A percentile compares a stretch with the other conserved stretches of the same genome.
These are phyloP conservation scores for Cyclotella sp. DNA, from an alignment of 108 stramenopile genomes.

Conservation along the genomic window DNA sequence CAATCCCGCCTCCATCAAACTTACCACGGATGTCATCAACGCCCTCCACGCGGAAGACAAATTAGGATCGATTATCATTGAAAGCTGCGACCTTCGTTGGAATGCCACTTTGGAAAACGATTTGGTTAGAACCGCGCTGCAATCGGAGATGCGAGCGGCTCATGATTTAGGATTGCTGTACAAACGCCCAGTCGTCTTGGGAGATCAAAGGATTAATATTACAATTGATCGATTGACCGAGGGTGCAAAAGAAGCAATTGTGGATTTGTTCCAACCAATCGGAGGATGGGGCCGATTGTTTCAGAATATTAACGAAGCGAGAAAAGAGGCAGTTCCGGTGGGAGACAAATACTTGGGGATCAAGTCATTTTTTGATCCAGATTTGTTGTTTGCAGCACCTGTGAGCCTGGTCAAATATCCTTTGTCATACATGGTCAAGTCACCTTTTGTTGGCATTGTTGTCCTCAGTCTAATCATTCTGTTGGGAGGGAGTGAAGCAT, in stretches of 20 bases:
- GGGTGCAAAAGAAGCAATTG: constrained; percentile 52
- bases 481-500: constrained; percentile 24
- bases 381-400: constrained; percentile 54
- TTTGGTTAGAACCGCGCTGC: constrained; percentile 43
- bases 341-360: constrained; percentile 53
- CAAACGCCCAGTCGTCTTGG: constrained; percentile 64
- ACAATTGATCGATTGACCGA: constrained; percentile 53
- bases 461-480: constrained; percentile 30
- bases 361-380: constrained; percentile 62
- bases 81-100: constrained; percentile 72
- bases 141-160: constrained; percentile 71
- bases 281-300: constrained; percentile 59
- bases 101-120: constrained; percentile 59
- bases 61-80: constrained; percentile 67
- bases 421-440: constrained; percentile 55
- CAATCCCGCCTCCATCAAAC: constrained; percentile 67
- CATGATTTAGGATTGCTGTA: constrained; percentile 55
- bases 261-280: constrained; percentile 44
- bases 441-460: constrained; percentile 48
- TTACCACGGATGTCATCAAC: constrained; percentile 52
- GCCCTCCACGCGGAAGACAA: constrained; percentile 38
- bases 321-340: constrained; percentile 55
- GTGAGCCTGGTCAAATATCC: constrained; percentile 69
- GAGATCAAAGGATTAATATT: constrained; percentile 72
- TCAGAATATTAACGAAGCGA: constrained; percentile 34